Conservation (phyloP, 768 basidiomycete genomes). For the Russula ochroleuca region DNA sequence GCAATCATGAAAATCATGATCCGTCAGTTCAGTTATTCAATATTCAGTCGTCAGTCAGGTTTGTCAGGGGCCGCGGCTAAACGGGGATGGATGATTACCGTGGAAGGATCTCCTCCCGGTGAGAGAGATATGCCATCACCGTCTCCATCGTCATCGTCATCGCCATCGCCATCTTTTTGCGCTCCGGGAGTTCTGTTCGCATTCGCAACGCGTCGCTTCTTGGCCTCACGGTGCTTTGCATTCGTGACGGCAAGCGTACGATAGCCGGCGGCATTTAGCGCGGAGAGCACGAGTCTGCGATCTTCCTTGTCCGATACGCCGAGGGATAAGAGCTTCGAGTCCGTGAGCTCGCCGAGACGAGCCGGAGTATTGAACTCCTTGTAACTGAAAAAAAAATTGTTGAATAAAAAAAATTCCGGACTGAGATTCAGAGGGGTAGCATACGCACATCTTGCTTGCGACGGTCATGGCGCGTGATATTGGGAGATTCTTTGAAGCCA, state of each 20-base stretch:
- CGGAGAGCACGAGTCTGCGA: conserved; percentile 53
- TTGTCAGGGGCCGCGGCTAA: background rate
- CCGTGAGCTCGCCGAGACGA: conserved; percentile 53
- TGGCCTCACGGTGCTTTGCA: conserved; percentile 26
- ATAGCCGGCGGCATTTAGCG: conserved; percentile 64
- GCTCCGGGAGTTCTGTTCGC: conserved; percentile 2
- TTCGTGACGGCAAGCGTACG: conserved; percentile 29
- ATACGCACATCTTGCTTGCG: conserved; percentile 35
- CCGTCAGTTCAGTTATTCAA: background rate
- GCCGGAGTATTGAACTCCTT: conserved; percentile 62
- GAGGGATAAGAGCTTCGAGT: conserved; percentile 51
- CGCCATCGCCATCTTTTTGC: background rate
- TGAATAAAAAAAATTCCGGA: background rate
- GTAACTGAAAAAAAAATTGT: conserved; percentile 46
- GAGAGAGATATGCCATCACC: background rate
- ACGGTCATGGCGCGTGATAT: conserved; percentile 36
- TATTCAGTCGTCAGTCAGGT: no score
- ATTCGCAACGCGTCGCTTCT: conserved; percentile 12
- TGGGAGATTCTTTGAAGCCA: conserved; percentile 30
- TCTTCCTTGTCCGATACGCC: conserved; percentile 64
- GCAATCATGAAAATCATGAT: no score
- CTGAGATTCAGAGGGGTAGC: conserved; percentile 11
- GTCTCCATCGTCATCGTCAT: background rate
- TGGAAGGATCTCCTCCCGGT: conserved; percentile 11
- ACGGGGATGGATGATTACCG: conserved; percentile 3